These are phyloP conservation scores for Cystobasidium ongulense DNA, from an alignment of 768 basidiomycete genomes.

Conservation along the genomic window DNA sequence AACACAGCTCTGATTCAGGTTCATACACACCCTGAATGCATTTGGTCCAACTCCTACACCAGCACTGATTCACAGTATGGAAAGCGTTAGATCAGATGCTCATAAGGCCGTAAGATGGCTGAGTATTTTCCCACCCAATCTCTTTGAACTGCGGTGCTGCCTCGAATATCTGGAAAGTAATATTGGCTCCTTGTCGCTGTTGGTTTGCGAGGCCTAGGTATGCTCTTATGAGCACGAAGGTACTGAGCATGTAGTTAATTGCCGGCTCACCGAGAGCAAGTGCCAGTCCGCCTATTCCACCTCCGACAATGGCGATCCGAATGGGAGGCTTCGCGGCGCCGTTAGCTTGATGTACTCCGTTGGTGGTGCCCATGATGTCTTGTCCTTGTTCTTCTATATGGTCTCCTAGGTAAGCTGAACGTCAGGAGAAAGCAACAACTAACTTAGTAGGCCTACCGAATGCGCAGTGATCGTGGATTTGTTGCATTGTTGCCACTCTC, in stretches of 20 bases:
- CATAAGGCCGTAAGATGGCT: no score
- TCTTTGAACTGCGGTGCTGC: slow-evolving; percentile 26
- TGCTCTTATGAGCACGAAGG: background rate
- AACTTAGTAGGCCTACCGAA: no score
- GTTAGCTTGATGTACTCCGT: background rate
- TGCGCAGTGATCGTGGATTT: no score
- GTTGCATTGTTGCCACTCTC: no score
- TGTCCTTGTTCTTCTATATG: background rate
- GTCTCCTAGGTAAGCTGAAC: background rate
- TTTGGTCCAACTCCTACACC: slow-evolving; percentile 3
- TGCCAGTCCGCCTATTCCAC: slow-evolving; percentile 22
- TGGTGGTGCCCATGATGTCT: background rate
- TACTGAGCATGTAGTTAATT: background rate
- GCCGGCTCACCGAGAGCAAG: slow-evolving; percentile 7
- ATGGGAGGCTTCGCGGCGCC: background rate
- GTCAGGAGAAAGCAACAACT: background rate
- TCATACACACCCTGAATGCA: background rate
- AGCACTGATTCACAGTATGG: background rate
- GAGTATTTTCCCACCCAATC: background rate
- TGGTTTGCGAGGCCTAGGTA: background rate
- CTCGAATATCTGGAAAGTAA: slow-evolving; percentile 11
- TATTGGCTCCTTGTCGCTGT: background rate
- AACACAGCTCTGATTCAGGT: no score
- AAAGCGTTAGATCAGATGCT: no score
- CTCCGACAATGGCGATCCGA: slow-evolving; percentile 17